Evolutionary conservation across 495 filamentous ascomycete genomes (phyloP), one percentile per base, ranked within the genome.

Genomic region (Hamigera avellanea): DNA sequence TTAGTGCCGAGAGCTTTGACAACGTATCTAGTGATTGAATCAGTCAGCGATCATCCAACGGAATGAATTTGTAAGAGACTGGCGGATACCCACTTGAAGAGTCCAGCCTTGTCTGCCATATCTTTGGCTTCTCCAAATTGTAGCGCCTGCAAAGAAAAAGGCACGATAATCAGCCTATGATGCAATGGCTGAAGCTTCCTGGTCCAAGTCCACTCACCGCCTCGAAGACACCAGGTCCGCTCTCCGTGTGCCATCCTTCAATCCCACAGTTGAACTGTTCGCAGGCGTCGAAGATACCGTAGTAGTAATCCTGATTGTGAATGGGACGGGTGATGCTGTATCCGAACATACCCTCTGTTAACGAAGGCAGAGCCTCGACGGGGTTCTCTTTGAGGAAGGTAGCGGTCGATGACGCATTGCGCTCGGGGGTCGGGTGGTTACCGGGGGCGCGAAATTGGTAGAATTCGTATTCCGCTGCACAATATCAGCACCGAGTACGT

Each of bases 311-410:
- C 56, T 91, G 78, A 45, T 98, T 95, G 46, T 94, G 86, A 14
- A 86, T 73, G 0, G 91, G 84, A 9, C 88, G 70, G n/a, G 86
- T 94, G 48, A 98, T 62, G 44, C 83, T 91, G 64, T 98, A 98
- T 19, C 88, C 91, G 47, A 95, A 95, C 91, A 98, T 98, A 40
- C 91, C 91, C 54, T 95, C 86, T 14, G 91, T 95, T 19, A 98
- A 50, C 19, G 76, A 54, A 1, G 86, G 86, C 6, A 95, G 70
- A 1, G 73, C 49, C 21, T 81, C 67, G 19, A 80, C 74, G 0
- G 83, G 67, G 47, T 94, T 87, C 16, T 81, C 57, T 42, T 72
- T 69, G 2, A 95, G 71, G 52, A 80, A 94, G 2, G 64, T 54
- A 14, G 83, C 84, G 1, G 83, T 83, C 0, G 81, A 74, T n/a